These are phyloP conservation scores for Podaxis sp. DNA, from an alignment of 768 basidiomycete species.

Conservation along the genomic window DNA sequence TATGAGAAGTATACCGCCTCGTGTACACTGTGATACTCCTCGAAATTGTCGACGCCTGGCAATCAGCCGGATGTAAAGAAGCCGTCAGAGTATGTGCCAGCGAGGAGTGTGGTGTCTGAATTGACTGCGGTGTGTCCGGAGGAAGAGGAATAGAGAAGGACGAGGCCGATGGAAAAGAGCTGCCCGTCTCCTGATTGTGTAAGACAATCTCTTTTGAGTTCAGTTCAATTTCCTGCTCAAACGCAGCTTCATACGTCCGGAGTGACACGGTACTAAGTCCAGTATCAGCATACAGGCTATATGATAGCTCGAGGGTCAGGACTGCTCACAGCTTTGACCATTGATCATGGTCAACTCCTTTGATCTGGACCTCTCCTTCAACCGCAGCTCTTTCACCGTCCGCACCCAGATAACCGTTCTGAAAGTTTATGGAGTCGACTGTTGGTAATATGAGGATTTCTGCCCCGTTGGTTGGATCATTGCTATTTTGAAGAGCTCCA, in stretches of 20 bases:
- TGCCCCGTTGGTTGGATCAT: constrained; percentile 29
- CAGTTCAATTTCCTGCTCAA: constrained; percentile 63
- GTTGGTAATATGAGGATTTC: constrained; percentile 77
- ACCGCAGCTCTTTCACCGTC: constrained; percentile 80
- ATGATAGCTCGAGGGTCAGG: constrained; percentile 7
- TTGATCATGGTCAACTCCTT: constrained; percentile 52
- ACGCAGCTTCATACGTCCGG: constrained; percentile 62
- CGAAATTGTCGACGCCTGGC: constrained; percentile 32
- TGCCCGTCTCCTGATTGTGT: constrained; percentile 36
- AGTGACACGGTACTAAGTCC: constrained; percentile 55
- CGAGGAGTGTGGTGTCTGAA: constrained; percentile 71
- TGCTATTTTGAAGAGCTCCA: constrained; percentile 14
- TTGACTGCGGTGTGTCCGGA: constrained; percentile 77
- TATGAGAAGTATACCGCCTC: constrained; percentile 67
- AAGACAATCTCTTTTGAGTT: constrained; percentile 52
- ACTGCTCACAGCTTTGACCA: constrained; percentile 70
- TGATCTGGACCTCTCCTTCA: constrained; percentile 85
- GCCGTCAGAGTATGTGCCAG: constrained; percentile 70
- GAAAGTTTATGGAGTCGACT: constrained; percentile 69
- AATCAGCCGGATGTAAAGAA: constrained; percentile 50
- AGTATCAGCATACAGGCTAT: constrained; percentile 4
- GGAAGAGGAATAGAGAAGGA: constrained; percentile 82
- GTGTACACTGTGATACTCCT: constrained; percentile 68
- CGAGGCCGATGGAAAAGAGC: constrained; percentile 52
- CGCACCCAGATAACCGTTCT: constrained; percentile 81